A percentile compares a stretch with the other conserved stretches of the same genome.
These are phyloP conservation scores for Paraurostyla sp. DNA, from an alignment of 73 alveolate genomes.

Conservation along the genomic window DNA sequence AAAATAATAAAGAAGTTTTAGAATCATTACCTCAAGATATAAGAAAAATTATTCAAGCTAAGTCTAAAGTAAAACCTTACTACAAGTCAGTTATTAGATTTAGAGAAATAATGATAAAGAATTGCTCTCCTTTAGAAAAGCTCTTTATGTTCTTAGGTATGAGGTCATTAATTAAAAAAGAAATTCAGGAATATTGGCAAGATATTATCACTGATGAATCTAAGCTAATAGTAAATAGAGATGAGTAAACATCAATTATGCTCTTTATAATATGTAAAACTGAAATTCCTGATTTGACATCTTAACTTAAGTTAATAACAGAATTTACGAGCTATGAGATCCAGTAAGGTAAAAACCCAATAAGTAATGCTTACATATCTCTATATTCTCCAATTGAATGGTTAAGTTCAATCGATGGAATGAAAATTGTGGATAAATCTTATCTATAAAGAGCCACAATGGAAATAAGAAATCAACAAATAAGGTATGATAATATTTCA, in stretches of 20 bases:
- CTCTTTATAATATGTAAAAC: slow-evolving; percentile 24
- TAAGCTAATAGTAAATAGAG: slow-evolving; percentile 16
- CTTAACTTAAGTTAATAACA: background rate
- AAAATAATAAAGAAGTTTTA: background rate
- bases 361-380: background rate
- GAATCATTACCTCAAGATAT: slow-evolving; percentile 16
- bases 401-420: slow-evolving; percentile 23
- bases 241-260: slow-evolving; percentile 36
- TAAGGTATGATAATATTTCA: background rate
- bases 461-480: background rate
- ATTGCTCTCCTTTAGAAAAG: slow-evolving; percentile 21
- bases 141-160: background rate
- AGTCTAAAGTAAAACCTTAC: slow-evolving; percentile 19
- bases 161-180: background rate
- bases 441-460: slow-evolving; percentile 32
- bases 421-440: background rate
- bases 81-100: slow-evolving; percentile 25
- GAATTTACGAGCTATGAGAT: slow-evolving; percentile 52
- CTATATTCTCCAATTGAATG: background rate
- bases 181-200: slow-evolving; percentile 30
- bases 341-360: background rate
- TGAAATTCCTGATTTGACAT: slow-evolving; percentile 31
- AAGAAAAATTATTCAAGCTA: background rate
- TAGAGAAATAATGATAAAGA: slow-evolving; percentile 39
- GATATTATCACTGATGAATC: slow-evolving; percentile 22